These are phyloP conservation scores for Starmerella gropengiesseri DNA, from an alignment of 805 yeast species.

Conservation along the genomic window DNA sequence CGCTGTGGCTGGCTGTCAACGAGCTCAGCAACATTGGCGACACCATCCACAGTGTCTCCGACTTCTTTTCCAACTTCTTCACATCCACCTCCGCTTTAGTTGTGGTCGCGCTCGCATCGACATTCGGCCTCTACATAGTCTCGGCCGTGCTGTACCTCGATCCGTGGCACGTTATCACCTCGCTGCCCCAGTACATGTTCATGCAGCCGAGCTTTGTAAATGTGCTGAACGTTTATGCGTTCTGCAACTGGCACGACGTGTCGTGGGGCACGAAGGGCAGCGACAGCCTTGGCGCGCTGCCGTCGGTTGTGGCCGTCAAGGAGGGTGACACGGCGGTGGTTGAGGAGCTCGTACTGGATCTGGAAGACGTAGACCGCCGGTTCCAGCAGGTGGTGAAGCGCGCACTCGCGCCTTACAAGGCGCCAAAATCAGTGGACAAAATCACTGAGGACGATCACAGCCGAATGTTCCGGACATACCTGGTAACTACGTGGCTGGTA, in stretches of 20 bases:
- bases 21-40: slow-evolving; percentile 35
- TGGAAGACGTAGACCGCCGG: slow-evolving; percentile 44
- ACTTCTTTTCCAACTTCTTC: slow-evolving; percentile 30
- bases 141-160: slow-evolving; percentile 50
- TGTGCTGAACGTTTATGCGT: slow-evolving; percentile 54
- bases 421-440: slow-evolving; percentile 26
- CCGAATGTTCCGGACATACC: slow-evolving; percentile 34
- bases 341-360: slow-evolving; percentile 39
- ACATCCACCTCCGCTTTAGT: slow-evolving; percentile 42
- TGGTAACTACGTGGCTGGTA: slow-evolving; percentile 33
- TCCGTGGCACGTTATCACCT: slow-evolving; percentile 56
- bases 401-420: slow-evolving; percentile 41
- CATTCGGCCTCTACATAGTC: slow-evolving; percentile 50
- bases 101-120: slow-evolving; percentile 49
- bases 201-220: slow-evolving; percentile 32
- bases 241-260: slow-evolving; percentile 60
- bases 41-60: slow-evolving; percentile 20
- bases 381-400: slow-evolving; percentile 39
- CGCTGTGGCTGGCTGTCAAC: slow-evolving; percentile 46
- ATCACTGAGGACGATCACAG: slow-evolving; percentile 30
- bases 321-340: slow-evolving; percentile 46
- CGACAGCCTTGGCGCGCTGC: slow-evolving; percentile 42
- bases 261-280: slow-evolving; percentile 72
- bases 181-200: slow-evolving; percentile 34
- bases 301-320: slow-evolving; percentile 40